A percentile compares a stretch with the other conserved stretches of the same genome.
Conservation (phyloP, 148 eudicot genomes). For the Dianthus caryophyllus region DNA sequence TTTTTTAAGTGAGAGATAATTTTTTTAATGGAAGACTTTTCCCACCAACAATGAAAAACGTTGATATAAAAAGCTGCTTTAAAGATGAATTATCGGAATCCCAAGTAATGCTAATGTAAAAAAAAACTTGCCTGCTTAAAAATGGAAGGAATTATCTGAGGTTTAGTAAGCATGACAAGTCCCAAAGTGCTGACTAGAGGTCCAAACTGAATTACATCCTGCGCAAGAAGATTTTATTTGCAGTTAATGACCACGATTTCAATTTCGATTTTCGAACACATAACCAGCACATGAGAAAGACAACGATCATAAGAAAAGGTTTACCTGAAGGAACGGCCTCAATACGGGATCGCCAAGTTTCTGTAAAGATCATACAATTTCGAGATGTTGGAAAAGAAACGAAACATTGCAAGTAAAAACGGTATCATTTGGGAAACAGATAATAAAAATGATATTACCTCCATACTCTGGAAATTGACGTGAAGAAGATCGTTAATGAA, state of each 20-base stretch:
- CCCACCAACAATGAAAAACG: neutral
- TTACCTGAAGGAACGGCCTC: conserved; percentile 98
- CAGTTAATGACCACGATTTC: neutral
- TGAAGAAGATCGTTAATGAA: conserved; percentile 81
- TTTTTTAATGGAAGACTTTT: no score
- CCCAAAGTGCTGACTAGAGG: conserved; percentile 99
- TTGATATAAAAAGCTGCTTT: no score
- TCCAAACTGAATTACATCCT: conserved; percentile 98
- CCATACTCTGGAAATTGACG: conserved; percentile 83
- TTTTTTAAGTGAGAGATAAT: no score
- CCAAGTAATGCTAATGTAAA: no score
- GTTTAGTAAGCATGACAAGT: conserved; percentile 74
- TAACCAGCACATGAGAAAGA: neutral
- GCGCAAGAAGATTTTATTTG: conserved; percentile 14
- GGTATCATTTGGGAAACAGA: neutral
- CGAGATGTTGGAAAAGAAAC: conserved; percentile 1
- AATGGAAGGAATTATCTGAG: conserved; percentile 81
- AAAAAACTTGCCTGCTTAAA: conserved; percentile 66
- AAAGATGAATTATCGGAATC: no score
- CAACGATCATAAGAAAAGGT: neutral
- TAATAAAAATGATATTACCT: conserved; percentile 36
- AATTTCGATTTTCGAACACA: no score
- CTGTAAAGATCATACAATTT: conserved; percentile 33
- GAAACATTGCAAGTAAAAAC: neutral
- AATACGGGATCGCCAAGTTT: conserved; percentile 92